A percentile compares a stretch with the other conserved stretches of the same genome.
Conservation (phyloP, 345 rosid species). For the Combretum micranthum region DNA sequence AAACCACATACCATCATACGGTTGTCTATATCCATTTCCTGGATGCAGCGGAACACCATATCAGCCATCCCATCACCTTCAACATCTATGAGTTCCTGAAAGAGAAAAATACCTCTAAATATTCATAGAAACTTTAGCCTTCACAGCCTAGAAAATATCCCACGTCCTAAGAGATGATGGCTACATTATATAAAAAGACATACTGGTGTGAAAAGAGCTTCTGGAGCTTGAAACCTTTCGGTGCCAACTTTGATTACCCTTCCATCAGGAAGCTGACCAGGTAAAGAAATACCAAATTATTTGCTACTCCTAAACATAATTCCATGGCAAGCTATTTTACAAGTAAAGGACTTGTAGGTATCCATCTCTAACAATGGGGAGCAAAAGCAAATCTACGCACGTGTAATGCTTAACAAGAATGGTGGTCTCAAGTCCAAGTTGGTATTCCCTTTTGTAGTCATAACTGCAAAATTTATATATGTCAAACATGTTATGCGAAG, state of each 20-base stretch:
- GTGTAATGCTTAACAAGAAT: slow-evolving; percentile 94
- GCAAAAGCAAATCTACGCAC: slow-evolving; percentile 28
- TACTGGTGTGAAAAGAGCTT: slow-evolving; percentile 98
- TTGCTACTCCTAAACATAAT: no score
- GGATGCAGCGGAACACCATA: slow-evolving; percentile 98
- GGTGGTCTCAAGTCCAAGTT: slow-evolving; percentile 91
- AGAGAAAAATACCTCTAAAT: slow-evolving; percentile 4
- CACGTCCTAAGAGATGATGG: background rate
- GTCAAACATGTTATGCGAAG: background rate
- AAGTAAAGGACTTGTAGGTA: no score
- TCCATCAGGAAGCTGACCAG: slow-evolving; percentile 91
- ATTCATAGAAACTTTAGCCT: slow-evolving; percentile 5
- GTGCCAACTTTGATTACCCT: slow-evolving; percentile 94
- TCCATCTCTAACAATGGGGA: background rate
- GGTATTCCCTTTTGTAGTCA: slow-evolving; percentile 93
- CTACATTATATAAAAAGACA: slow-evolving; percentile 10
- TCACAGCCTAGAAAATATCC: background rate
- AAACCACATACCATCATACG: slow-evolving; percentile 68
- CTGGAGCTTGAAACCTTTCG: slow-evolving; percentile 98
- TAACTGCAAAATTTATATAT: slow-evolving; percentile 42
- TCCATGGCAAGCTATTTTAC: no score
- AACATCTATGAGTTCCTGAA: slow-evolving; percentile 90
- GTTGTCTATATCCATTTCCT: slow-evolving; percentile 99
- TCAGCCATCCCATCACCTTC: slow-evolving; percentile 99
- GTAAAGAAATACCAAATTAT: slow-evolving; percentile 6